A percentile compares a stretch with the other conserved stretches of the same genome.
phyloP scores from a whole-genome alignment of 768 basidiomycete species.

The Trametes punicea region DNA sequence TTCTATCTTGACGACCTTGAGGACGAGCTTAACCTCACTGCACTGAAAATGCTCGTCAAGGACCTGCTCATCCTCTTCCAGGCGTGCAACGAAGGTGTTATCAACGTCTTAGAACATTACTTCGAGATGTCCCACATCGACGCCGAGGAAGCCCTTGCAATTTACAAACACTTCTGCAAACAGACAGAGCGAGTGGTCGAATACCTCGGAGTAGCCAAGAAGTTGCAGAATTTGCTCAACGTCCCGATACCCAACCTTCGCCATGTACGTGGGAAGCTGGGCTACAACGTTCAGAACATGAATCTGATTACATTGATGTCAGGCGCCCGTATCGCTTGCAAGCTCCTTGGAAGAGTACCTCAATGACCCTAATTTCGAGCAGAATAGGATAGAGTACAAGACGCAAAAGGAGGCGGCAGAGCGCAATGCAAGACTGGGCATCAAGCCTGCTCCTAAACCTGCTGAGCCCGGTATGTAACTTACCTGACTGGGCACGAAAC shows the following conservation, averaged over 20 bases:
- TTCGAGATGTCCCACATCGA: slow-evolving; percentile 98
- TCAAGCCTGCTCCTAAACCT: slow-evolving; percentile 23
- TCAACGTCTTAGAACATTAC: slow-evolving; percentile 87
- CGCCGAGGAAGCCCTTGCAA: slow-evolving; percentile 74
- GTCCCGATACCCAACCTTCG: slow-evolving; percentile 93
- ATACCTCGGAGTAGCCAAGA: slow-evolving; percentile 87
- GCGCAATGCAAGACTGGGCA: slow-evolving; percentile 29
- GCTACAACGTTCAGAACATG: not conserved
- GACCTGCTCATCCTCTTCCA: slow-evolving; percentile 95
- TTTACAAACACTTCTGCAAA: slow-evolving; percentile 93
- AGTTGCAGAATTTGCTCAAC: slow-evolving; percentile 88
- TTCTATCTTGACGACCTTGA: slow-evolving; percentile 94
- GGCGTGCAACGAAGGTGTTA: slow-evolving; percentile 93
- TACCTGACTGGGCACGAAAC: not conserved
- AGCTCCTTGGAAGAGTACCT: slow-evolving; percentile 93
- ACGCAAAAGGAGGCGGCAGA: slow-evolving; percentile 71
- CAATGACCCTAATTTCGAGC: slow-evolving; percentile 94
- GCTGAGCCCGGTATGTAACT: slow-evolving; percentile 31
- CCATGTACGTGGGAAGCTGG: slow-evolving; percentile 55
- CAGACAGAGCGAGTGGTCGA: slow-evolving; percentile 93
- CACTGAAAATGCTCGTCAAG: slow-evolving; percentile 91
- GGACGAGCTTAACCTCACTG: slow-evolving; percentile 85
- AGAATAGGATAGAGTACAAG: slow-evolving; percentile 91
- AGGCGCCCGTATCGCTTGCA: slow-evolving; percentile 96
- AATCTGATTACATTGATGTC: not conserved